These are phyloP conservation scores for sorghum (Sorghum bicolor) DNA, from an alignment of 176 grass and related monocot genomes.

Conservation along the genomic window Sorghum_bicolor_NCBIv3 NC_012877.2:2940501-2941000, in stretches of 20 bases:
- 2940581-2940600: conserved; percentile 19
- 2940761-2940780: conserved; percentile 44
- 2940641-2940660: conserved; percentile 11
- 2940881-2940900: conserved; percentile 32
- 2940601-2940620: conserved; percentile 20
- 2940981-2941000: background rate
- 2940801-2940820: conserved; percentile 12
- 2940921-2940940: conserved; percentile 49
- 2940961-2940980: conserved; percentile 66
- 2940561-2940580: conserved; percentile 1
- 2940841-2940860: conserved; percentile 45
- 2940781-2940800: conserved; percentile 60
- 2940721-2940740: conserved; percentile 37
- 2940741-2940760: conserved; percentile 41
- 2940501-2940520: conserved; percentile 44
- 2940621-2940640: conserved; percentile 32
- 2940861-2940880: conserved; percentile 44
- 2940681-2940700: conserved; percentile 15
- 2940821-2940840: conserved; percentile 60
- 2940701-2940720: conserved; percentile 55
- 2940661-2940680: conserved; percentile 24
- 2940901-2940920: conserved; percentile 37
- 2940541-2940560: background rate
- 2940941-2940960: conserved; percentile 73
- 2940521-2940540: conserved; percentile 48